A percentile compares a stretch with the other conserved stretches of the same genome.
These are phyloP conservation scores for Geranium brycei DNA, from an alignment of 345 rosid genomes.

Conservation along the genomic window DNA sequence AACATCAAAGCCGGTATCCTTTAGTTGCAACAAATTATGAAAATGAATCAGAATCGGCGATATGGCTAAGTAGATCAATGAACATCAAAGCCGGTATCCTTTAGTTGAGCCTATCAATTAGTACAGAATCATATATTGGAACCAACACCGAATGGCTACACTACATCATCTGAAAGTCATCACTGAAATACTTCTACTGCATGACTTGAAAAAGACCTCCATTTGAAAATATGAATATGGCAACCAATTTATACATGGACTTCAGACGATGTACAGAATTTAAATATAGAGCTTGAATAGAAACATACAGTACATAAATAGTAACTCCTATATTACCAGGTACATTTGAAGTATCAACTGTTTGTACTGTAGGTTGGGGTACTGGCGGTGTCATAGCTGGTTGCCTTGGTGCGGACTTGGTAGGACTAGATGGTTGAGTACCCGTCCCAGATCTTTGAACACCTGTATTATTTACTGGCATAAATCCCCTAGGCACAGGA, in stretches of 20 bases:
- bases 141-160: not conserved
- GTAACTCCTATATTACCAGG: slow-evolving; percentile 40
- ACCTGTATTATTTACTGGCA: slow-evolving; percentile 44
- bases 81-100: not conserved
- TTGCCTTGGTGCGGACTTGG: slow-evolving; percentile 40
- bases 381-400: slow-evolving; percentile 51
- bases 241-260: not conserved
- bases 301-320: not conserved
- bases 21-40: not conserved
- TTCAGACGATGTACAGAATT: not conserved
- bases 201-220: not conserved
- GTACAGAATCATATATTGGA: not conserved
- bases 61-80: not conserved
- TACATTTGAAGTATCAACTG: slow-evolving; percentile 72
- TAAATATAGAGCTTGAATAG: not conserved
- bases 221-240: not conserved
- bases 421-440: slow-evolving; percentile 61
- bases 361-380: slow-evolving; percentile 85
- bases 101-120: not conserved
- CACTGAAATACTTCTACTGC: not conserved
- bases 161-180: not conserved
- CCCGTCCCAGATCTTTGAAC: slow-evolving; percentile 57
- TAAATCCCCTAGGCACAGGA: slow-evolving; percentile 46
- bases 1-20: not conserved
- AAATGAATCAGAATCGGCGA: not conserved